Evolutionary conservation across 306 rosid species (phyloP), one percentile per base, ranked within the genome.

Genomic region (Echinosophora koreensis): DNA sequence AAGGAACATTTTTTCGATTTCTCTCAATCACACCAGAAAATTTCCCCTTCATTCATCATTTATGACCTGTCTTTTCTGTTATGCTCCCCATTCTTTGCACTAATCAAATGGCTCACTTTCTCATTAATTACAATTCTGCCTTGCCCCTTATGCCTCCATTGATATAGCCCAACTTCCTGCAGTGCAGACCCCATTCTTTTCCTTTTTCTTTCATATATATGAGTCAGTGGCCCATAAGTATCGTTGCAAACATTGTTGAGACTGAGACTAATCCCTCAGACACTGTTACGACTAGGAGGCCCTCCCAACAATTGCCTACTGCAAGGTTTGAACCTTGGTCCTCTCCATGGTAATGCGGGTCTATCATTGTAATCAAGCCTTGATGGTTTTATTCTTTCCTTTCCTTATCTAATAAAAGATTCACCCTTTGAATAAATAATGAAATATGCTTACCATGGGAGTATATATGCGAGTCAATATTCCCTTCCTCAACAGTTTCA

Each of bases 401-500:
- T 47, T 15, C 60, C 52, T 35, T 11, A 15, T 16, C 13, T 32
- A 18, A 70, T 41, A 42, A 8, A 74, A n/a, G 55, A 62, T 49
- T 34, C 66, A 38, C 35, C 16, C 64, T 50, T 51, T 47, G 13
- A 68, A 79, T 14, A 47, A 54, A 84, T 50, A 39, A 35, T 14
- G 3, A 81, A 35, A 14, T 18, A 42, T 16, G 63, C 90, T 90
- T 82, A 95, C 99, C 97, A 81, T 86, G 73, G 97, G 99, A 83
- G 92, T 78, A 64, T 86, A 88, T 80, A 95, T 83, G 85, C 97
- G 97, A 69, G 99, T 90, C 86, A 95, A 86, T 71, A 95, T 74
- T 44, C 97, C 97, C 85, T 95, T 95, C 76, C 92, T 92, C 88
- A 95, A 78, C 81, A 95, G 85, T 84, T 89, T 95, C 51, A 90